These are phyloP conservation scores for Populus hybrid DNA, from an alignment of 441 rosid species.

Conservation along the genomic window DNA sequence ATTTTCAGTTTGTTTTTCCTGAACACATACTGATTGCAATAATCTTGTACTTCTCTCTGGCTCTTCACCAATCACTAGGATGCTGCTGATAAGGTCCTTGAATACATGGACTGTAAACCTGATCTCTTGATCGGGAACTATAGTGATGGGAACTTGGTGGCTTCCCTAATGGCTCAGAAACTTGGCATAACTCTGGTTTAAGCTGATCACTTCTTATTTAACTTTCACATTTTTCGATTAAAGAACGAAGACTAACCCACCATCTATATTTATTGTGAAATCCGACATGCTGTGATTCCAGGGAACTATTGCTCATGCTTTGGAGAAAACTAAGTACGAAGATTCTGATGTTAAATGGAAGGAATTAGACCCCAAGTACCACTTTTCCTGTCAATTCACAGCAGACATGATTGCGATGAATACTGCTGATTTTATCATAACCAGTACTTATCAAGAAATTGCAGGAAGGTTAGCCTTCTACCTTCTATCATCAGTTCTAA, in stretches of 20 bases:
- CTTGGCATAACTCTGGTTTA: slow-evolving; percentile 73
- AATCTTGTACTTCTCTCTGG: neutral
- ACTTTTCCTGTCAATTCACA: slow-evolving; percentile 90
- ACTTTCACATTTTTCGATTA: neutral
- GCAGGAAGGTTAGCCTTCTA: slow-evolving; percentile 67
- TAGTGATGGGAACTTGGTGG: slow-evolving; percentile 92
- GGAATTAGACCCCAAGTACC: slow-evolving; percentile 74
- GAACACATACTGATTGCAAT: neutral
- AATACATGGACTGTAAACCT: slow-evolving; percentile 67
- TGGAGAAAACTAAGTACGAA: slow-evolving; percentile 90
- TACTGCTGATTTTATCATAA: slow-evolving; percentile 73
- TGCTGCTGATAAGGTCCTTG: slow-evolving; percentile 59
- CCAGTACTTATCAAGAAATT: slow-evolving; percentile 93
- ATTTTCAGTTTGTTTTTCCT: neutral
- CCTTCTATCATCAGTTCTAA: neutral
- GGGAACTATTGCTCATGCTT: slow-evolving; percentile 88
- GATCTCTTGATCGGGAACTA: slow-evolving; percentile 94
- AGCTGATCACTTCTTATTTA: neutral
- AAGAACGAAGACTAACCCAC: neutral
- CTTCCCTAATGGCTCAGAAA: slow-evolving; percentile 74
- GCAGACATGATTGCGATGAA: slow-evolving; percentile 92
- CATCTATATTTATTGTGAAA: neutral
- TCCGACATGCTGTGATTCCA: slow-evolving; percentile 21
- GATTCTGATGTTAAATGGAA: slow-evolving; percentile 92
- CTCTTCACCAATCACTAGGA: slow-evolving; percentile 33